phyloP scores from a whole-genome alignment of 345 rosid genomes.

The Pistacia integerrima region DNA sequence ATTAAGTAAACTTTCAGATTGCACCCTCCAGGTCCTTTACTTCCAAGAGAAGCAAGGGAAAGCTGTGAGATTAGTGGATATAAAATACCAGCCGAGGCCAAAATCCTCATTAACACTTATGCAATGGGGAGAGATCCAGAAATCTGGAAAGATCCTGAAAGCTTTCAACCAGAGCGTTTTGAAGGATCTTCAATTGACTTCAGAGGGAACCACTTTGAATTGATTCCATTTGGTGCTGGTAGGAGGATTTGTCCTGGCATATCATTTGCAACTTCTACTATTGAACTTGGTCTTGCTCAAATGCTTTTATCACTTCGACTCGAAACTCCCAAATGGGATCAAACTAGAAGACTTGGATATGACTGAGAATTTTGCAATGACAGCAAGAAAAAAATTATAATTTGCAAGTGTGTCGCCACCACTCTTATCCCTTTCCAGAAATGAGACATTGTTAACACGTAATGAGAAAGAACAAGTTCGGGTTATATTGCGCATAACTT shows the following conservation, averaged over 20 bases:
- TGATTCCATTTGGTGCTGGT: slow-evolving; percentile 23
- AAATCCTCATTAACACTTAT: slow-evolving; percentile 27
- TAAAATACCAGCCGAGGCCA: slow-evolving; percentile 20
- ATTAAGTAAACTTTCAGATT: slow-evolving; percentile 27
- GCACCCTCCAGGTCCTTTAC: slow-evolving; percentile 25
- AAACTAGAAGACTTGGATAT: slow-evolving; percentile 19
- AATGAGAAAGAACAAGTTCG: not conserved
- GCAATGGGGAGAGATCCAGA: slow-evolving; percentile 36
- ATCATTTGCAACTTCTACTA: slow-evolving; percentile 17
- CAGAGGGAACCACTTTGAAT: slow-evolving; percentile 23
- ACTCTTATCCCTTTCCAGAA: slow-evolving; percentile 6
- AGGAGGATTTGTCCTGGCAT: slow-evolving; percentile 23
- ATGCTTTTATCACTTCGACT: slow-evolving; percentile 21
- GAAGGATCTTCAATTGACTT: slow-evolving; percentile 14
- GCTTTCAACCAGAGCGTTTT: slow-evolving; percentile 16
- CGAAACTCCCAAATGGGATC: slow-evolving; percentile 16
- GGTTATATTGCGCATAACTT: too few relatives aligned
- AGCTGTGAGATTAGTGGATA: slow-evolving; percentile 29
- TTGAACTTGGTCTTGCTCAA: slow-evolving; percentile 19
- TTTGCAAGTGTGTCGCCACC: slow-evolving; percentile 3
- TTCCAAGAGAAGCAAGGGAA: slow-evolving; percentile 29
- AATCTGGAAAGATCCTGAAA: slow-evolving; percentile 21
- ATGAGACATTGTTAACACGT: not conserved
- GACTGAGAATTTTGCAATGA: slow-evolving; percentile 7
- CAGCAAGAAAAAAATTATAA: slow-evolving; percentile 4